Percentiles rank a stretch among this genome's conserved stretches.
Conservation (phyloP, 2,329 filamentous ascomycete species). For the Tolypocladium tundrense region DNA sequence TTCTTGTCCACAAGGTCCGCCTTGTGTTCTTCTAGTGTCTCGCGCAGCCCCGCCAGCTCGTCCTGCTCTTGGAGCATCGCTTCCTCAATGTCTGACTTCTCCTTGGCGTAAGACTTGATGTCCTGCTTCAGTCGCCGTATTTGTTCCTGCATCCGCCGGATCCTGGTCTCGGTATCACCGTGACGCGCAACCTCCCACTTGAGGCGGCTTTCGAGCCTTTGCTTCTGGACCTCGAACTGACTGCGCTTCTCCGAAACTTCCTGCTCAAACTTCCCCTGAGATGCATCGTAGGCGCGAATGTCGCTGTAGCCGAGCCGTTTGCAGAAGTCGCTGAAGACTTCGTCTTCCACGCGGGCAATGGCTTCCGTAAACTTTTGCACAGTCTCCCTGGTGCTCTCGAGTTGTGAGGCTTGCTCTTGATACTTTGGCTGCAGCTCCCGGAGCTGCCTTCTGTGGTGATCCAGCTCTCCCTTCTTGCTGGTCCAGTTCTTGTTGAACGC, state of each 20-base stretch:
- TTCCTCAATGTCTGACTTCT: slow-evolving; percentile 66
- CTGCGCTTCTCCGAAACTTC: slow-evolving; percentile 80
- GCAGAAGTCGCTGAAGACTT: slow-evolving; percentile 81
- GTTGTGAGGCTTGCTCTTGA: slow-evolving; percentile 56
- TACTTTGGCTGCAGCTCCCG: slow-evolving; percentile 70
- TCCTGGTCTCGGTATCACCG: slow-evolving; percentile 53
- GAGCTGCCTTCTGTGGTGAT: slow-evolving; percentile 63
- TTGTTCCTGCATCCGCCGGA: slow-evolving; percentile 57
- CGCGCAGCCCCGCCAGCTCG: slow-evolving; percentile 65
- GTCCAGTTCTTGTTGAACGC: slow-evolving; percentile 73
- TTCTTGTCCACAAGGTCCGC: slow-evolving; percentile 57
- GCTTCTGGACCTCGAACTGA: slow-evolving; percentile 76
- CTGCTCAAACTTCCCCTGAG: slow-evolving; percentile 86
- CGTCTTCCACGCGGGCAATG: slow-evolving; percentile 75
- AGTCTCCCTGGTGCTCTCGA: slow-evolving; percentile 46
- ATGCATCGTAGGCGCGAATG: slow-evolving; percentile 86
- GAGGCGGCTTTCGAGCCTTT: slow-evolving; percentile 55
- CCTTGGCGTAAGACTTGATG: slow-evolving; percentile 57
- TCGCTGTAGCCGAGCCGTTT: slow-evolving; percentile 75
- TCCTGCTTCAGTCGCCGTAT: slow-evolving; percentile 57
- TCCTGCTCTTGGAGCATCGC: slow-evolving; percentile 63
- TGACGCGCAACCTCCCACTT: slow-evolving; percentile 45
- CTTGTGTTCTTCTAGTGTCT: slow-evolving; percentile 60
- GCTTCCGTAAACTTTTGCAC: slow-evolving; percentile 46
- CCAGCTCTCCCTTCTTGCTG: slow-evolving; percentile 74